phyloP scores from a whole-genome alignment of 2,329 filamentous ascomycete species.

The Cordyceps militaris region DNA sequence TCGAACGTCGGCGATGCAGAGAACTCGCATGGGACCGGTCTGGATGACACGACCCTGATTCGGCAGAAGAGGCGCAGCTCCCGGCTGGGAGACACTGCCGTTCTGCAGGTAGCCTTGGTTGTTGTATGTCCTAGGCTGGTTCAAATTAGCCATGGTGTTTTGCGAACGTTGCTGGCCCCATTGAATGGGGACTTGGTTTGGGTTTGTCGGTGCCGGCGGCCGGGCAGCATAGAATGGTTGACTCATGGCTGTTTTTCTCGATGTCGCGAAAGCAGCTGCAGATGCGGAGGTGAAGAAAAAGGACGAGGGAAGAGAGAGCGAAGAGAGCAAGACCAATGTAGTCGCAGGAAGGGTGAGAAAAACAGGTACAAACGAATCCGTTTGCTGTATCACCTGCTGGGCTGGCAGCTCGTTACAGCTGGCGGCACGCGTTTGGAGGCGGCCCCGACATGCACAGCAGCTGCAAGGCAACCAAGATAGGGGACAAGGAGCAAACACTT shows the following conservation, averaged over 20 bases:
- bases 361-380: neutral
- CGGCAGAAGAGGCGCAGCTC: constrained; percentile 57
- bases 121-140: constrained; percentile 39
- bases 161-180: constrained; percentile 3
- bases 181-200: neutral
- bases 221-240: neutral
- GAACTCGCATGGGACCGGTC: constrained; percentile 57
- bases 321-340: neutral
- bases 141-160: constrained; percentile 19
- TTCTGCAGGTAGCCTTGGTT: constrained; percentile 55
- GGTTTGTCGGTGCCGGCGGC: neutral
- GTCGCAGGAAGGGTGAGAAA: constrained; percentile 3
- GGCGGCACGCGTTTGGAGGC: constrained; percentile 8
- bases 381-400: constrained; percentile 10
- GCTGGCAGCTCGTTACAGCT: constrained; percentile 11
- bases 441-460: constrained; percentile 6
- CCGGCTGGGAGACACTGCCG: constrained; percentile 49
- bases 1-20: constrained; percentile 67
- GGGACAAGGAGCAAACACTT: constrained; percentile 23
- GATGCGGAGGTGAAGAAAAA: neutral
- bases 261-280: neutral
- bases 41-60: constrained; percentile 62
- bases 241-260: neutral
- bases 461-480: constrained; percentile 13
- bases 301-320: neutral